These are phyloP conservation scores for Hawksworthiomyces lignivorus DNA, from an alignment of 2,329 filamentous ascomycete species.

Conservation along the genomic window DNA sequence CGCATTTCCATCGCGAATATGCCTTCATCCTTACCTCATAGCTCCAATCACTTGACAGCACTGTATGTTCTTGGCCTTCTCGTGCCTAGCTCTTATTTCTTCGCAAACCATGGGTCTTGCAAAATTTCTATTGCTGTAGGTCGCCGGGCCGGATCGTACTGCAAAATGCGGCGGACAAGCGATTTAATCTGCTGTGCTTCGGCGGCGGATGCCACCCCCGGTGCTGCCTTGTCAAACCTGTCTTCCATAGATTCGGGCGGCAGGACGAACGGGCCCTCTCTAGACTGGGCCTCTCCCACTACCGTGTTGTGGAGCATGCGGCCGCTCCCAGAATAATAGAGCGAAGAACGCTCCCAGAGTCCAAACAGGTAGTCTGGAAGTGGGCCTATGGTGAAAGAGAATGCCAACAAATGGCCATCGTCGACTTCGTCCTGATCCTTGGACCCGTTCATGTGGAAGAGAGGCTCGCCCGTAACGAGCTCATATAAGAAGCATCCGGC, in stretches of 20 bases:
- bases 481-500: conserved; percentile 7
- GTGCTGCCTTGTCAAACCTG: neutral
- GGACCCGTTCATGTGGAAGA: neutral
- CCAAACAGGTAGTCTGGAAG: neutral
- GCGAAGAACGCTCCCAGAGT: neutral
- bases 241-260: neutral
- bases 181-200: neutral
- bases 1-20: too few species aligned
- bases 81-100: too few species aligned
- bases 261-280: neutral
- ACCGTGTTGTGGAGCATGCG: too few species aligned
- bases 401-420: neutral
- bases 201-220: neutral
- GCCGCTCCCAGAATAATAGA: neutral
- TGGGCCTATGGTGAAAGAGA: neutral
- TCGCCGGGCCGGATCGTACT: neutral
- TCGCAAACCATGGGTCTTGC: conserved; percentile 2
- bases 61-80: too few species aligned
- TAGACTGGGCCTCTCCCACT: neutral
- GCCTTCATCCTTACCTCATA: too few species aligned
- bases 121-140: neutral
- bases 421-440: neutral
- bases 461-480: neutral
- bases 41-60: too few species aligned
- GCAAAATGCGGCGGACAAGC: neutral